Evolutionary conservation across 176 grass and related monocot species (phyloP).

Genomic region (Musa troglodytarum): DNA sequence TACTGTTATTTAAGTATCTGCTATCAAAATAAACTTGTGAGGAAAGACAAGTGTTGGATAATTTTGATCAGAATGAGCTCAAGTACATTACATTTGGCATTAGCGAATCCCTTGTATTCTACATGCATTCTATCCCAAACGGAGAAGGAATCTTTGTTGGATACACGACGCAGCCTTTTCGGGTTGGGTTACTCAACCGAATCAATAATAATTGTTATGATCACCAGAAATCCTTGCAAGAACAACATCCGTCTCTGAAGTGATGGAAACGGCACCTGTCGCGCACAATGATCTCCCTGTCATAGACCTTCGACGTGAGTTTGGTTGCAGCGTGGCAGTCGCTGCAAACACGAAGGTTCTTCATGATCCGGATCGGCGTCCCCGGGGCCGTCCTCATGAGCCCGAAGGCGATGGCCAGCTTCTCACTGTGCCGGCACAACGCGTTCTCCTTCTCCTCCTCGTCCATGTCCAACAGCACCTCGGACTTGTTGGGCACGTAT

Average conservation of each 20-base stretch:
- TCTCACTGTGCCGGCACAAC: conserved; percentile 19
- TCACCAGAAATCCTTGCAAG: conserved; percentile 17
- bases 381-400: conserved; percentile 1
- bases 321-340: conserved; percentile 15
- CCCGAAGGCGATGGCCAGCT: conserved; percentile 22
- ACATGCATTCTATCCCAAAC: too few relatives aligned
- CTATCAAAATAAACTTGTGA: too few relatives aligned
- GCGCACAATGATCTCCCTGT: conserved; percentile 16
- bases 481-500: conserved; percentile 5
- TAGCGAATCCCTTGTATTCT: too few relatives aligned
- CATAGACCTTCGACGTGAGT: conserved; percentile 7
- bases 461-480: conserved; percentile 8
- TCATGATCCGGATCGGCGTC: conserved; percentile 12
- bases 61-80: too few relatives aligned
- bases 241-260: conserved; percentile 16
- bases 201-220: background rate
- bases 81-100: too few relatives aligned
- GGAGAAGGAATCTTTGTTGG: too few relatives aligned
- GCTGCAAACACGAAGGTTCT: conserved; percentile 22
- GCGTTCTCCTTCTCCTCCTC: conserved; percentile 17
- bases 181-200: too few relatives aligned
- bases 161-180: too few relatives aligned
- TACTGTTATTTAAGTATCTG: too few relatives aligned
- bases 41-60: too few relatives aligned
- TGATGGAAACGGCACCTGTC: conserved; percentile 17